Evolutionary conservation across 495 filamentous ascomycete species (phyloP).

Genomic region (Umbilicaria muhlenbergii): DNA sequence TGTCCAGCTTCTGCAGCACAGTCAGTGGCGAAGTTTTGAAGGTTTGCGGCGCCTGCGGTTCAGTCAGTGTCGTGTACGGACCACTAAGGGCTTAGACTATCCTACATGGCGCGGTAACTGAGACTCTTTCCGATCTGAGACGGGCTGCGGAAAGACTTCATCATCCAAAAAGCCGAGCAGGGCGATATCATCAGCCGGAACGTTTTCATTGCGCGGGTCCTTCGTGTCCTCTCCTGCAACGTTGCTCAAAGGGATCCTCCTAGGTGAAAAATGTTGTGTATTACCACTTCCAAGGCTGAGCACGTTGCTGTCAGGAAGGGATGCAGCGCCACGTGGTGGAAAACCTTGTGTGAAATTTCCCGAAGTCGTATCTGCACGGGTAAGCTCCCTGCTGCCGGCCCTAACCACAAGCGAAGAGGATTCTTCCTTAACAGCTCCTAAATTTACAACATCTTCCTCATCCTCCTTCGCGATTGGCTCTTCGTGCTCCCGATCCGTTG

Average conservation of each 20-base stretch:
- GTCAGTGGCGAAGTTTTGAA: conserved; percentile 1
- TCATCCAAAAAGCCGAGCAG: conserved; percentile 21
- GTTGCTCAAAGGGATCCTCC: conserved; percentile 30
- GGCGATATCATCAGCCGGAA: conserved; percentile 21
- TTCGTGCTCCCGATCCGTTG: conserved; percentile 22
- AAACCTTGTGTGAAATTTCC: not conserved
- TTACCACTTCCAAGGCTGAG: conserved; percentile 31
- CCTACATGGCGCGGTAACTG: conserved; percentile 19
- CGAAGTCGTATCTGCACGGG: conserved; percentile 7
- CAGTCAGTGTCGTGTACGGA: too few species aligned
- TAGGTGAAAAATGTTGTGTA: conserved; percentile 18
- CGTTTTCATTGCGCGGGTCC: conserved; percentile 8
- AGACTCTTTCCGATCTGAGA: conserved; percentile 17
- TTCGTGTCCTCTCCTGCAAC: conserved; percentile 24
- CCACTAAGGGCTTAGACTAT: not conserved
- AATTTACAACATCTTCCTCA: conserved; percentile 26
- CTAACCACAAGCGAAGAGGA: conserved; percentile 16
- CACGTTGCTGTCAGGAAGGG: conserved; percentile 17
- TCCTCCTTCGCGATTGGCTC: conserved; percentile 12
- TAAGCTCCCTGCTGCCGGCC: conserved; percentile 16
- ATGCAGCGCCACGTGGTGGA: conserved; percentile 13
- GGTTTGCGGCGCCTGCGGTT: not conserved
- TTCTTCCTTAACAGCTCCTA: conserved; percentile 29
- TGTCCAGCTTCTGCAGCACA: conserved; percentile 30
- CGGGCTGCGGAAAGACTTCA: conserved; percentile 23